Base-by-base conservation (phyloP, 345 rosid genomes). In the Crucihimalaya himalaica region DNA sequence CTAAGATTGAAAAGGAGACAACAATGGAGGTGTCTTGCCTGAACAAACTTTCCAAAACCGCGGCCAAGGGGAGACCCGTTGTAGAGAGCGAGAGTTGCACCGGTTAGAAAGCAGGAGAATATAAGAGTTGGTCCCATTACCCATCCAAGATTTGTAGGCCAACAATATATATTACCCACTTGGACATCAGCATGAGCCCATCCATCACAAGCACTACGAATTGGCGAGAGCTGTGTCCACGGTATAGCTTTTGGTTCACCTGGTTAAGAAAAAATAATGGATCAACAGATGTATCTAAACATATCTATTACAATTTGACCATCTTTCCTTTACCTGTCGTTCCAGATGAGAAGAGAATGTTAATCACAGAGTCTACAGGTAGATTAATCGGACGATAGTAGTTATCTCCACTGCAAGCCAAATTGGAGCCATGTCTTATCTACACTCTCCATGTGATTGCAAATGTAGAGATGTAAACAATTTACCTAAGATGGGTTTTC, bases 141-240 rank as follows among this genome's bases (percentile, higher is more conserved):
- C 98, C 98, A 91, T 52, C 96, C 98, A 67, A 94, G 81, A 80
- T 89, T 94, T 71, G 98, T 94, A 5, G 98, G 96, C 95, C 95
- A 94, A 82, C 96, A 94, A 81, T 77, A 78, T 76, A 78, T 77
- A 19, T 84, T 82, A 43, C 92, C 95, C 39, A 76, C 86, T 77
- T 61, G 78, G 39, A 85, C 31, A 82, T 89, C 85, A 66, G 70
- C 5, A 58, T 94, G 87, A 66, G 84, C 87, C 95, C 93, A 91
- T 42, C 66, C 81, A 59, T 94, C 98, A 70, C 82, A 61, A 31
- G 85, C 75, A 66, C 89, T 77, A 55, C 95, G 88, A 58, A 91
- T 84, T 9, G 97, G 86, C 0, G 95, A 76, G 57, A 89, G 85
- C 34, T 94, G 97, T 11, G 98, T 91, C 98, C 97, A 94, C 0